Evolutionary conservation across 345 rosid species (phyloP).

Genomic region (Euphorbia tirucalli): DNA sequence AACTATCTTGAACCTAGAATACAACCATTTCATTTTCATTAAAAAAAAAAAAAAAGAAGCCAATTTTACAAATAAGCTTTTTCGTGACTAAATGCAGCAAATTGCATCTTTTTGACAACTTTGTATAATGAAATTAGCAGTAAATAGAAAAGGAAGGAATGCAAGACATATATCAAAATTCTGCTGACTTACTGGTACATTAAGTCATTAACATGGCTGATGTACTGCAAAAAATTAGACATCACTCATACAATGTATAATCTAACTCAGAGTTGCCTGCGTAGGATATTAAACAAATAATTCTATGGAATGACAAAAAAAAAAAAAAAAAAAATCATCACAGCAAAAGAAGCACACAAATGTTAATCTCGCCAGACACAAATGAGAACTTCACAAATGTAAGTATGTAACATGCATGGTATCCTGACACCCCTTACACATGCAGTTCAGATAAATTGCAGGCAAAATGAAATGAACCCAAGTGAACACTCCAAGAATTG

Average conservation of each 20-base stretch:
- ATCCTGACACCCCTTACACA: not conserved
- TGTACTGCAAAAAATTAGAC: conserved; percentile 28
- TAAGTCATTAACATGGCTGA: conserved; percentile 21
- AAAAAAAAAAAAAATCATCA: conserved; percentile 1
- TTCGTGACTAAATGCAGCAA: not conserved
- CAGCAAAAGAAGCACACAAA: not conserved
- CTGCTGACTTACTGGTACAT: conserved; percentile 36
- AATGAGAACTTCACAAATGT: no score
- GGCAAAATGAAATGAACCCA: not conserved
- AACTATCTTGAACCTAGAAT: not conserved
- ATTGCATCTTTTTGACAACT: not conserved
- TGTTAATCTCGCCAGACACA: not conserved
- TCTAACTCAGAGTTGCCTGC: conserved; percentile 35
- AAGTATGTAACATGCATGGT: not conserved
- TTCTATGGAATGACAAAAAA: conserved; percentile 5
- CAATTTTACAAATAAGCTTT: no score
- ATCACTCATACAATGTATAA: conserved; percentile 26
- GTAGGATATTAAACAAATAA: conserved; percentile 18
- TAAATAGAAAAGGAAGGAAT: not conserved
- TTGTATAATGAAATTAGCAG: not conserved
- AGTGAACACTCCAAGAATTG: not conserved
- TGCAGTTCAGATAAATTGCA: not conserved
- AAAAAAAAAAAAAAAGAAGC: no score
- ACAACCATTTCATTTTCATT: not conserved
- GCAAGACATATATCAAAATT: conserved; percentile 2